Conservation (phyloP, 140 eudicot species). For the Stevia rebaudiana region DNA sequence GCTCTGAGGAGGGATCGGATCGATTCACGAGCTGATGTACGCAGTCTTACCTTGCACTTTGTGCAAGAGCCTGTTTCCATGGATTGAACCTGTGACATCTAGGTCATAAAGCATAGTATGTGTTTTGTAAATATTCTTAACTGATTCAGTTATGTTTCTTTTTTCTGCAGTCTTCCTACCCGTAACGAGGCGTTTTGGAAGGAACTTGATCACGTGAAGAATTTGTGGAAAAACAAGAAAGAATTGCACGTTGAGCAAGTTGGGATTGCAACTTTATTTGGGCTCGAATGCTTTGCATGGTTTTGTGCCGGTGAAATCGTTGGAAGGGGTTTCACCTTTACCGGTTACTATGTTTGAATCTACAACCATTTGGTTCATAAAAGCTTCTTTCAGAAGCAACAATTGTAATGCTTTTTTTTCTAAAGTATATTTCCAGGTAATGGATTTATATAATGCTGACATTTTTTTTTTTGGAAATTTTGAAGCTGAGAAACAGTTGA, state of each 20-base stretch:
- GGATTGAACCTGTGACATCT: too few species aligned
- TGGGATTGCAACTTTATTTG: constrained; percentile 22
- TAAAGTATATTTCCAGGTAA: neutral
- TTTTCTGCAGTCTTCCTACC: constrained; percentile 16
- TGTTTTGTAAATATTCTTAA: too few species aligned
- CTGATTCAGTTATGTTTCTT: neutral
- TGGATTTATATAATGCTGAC: constrained; percentile 12
- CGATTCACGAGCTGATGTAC: too few species aligned
- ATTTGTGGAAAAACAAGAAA: constrained; percentile 10
- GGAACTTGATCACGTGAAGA: constrained; percentile 16
- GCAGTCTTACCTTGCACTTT: too few species aligned
- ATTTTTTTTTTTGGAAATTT: constrained; percentile 23
- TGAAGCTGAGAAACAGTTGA: constrained; percentile 32
- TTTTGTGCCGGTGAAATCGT: constrained; percentile 20
- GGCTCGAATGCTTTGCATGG: constrained; percentile 26
- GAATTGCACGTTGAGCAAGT: constrained; percentile 14
- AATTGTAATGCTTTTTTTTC: constrained; percentile 1
- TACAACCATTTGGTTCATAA: constrained; percentile 10
- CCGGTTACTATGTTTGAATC: constrained; percentile 22
- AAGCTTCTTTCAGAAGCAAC: constrained; percentile 4
- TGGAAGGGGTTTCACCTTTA: constrained; percentile 28
- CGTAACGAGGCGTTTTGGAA: constrained; percentile 23
- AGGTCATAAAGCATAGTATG: neutral
- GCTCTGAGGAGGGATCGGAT: too few species aligned
- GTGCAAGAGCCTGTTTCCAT: too few species aligned